Percentiles rank a stretch among this genome's conserved stretches.
These are phyloP conservation scores for Schizonepeta tenuifolia DNA, from an alignment of 257 asterid genomes.

Conservation along the genomic window DNA sequence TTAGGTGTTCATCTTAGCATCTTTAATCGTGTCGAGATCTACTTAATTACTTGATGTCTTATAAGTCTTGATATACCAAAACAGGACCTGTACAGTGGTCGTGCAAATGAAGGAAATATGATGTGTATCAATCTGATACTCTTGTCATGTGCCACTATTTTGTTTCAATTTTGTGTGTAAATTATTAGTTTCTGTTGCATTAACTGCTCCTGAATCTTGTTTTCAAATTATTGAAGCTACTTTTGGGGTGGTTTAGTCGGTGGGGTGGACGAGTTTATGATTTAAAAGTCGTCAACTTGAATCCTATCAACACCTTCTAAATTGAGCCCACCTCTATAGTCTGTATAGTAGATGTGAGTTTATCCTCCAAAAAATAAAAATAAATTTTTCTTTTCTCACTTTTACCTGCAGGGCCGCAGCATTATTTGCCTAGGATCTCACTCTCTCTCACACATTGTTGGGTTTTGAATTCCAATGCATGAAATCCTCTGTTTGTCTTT, in stretches of 20 bases:
- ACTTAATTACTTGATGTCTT: conserved; percentile 23
- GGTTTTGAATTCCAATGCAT: conserved; percentile 25
- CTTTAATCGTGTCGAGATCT: conserved; percentile 18
- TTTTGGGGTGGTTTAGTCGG: neutral
- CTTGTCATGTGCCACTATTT: neutral
- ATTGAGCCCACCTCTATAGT: neutral
- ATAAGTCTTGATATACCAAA: conserved; percentile 25
- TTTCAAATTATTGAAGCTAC: neutral
- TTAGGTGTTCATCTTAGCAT: conserved; percentile 27
- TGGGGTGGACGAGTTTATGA: no score
- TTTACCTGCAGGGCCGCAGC: neutral
- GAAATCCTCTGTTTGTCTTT: conserved; percentile 27
- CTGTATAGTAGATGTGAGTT: neutral
- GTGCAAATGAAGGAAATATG: conserved; percentile 41
- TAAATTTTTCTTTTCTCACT: no score
- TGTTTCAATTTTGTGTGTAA: conserved; percentile 16
- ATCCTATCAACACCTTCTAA: neutral
- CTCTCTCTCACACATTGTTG: neutral
- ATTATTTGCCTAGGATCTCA: no score
- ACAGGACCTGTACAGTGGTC: conserved; percentile 42
- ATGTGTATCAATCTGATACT: conserved; percentile 20
- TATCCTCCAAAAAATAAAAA: neutral
- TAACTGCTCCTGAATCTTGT: neutral
- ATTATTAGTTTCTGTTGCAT: conserved; percentile 8
- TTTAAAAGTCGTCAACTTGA: no score